phyloP scores from a whole-genome alignment of 768 basidiomycete genomes.

The Mycena pura region DNA sequence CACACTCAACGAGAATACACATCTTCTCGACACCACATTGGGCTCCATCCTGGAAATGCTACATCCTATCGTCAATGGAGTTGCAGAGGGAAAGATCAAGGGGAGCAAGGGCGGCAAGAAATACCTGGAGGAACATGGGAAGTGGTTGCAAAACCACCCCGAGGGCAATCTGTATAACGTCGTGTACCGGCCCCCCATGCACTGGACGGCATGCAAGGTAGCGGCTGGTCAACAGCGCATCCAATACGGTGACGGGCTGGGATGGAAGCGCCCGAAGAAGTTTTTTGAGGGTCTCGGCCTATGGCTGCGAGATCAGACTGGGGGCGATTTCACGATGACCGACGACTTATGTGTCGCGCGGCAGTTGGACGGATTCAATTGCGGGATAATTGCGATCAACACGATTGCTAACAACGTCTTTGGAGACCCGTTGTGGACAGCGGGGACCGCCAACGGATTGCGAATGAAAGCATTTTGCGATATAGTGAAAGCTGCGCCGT shows the following conservation, averaged over 20 bases:
- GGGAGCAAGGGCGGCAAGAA: neutral
- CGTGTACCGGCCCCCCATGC: neutral
- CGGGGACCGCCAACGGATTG: neutral
- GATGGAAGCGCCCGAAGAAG: neutral
- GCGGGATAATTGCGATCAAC: constrained; percentile 25
- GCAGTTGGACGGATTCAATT: constrained; percentile 26
- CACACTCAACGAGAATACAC: neutral
- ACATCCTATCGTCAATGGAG: constrained; percentile 3
- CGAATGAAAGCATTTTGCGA: constrained; percentile 19
- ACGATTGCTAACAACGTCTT: constrained; percentile 14
- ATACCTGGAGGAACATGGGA: constrained; percentile 7
- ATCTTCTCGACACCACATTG: neutral
- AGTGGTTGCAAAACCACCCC: neutral
- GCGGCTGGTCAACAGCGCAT: neutral
- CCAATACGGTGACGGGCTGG: constrained; percentile 15
- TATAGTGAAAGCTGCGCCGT: neutral
- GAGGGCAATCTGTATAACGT: neutral
- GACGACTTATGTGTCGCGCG: constrained; percentile 6
- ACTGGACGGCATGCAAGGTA: constrained; percentile 17
- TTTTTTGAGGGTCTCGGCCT: constrained; percentile 3
- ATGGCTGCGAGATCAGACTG: neutral
- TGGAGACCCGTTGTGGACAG: constrained; percentile 24
- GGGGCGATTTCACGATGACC: neutral
- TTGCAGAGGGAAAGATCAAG: neutral
- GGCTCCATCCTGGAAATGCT: neutral